Evolutionary conservation across 2,329 filamentous ascomycete species (phyloP).

Genomic region (Ceratocystis cacaofunesta): DNA sequence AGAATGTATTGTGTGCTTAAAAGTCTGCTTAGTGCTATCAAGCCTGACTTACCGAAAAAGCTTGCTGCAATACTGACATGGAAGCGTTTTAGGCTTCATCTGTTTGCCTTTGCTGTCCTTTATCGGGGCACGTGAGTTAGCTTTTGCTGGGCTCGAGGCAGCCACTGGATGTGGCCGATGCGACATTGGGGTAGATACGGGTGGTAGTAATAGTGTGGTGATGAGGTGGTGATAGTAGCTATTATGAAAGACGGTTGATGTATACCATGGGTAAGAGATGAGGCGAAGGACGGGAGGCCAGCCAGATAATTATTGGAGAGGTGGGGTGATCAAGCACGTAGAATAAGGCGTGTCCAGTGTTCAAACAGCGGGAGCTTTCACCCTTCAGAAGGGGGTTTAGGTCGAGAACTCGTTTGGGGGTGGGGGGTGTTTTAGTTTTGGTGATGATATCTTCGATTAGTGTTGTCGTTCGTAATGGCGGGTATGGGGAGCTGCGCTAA

Average conservation of each 20-base stretch:
- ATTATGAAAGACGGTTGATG: neutral
- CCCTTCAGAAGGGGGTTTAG: neutral
- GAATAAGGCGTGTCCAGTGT: neutral
- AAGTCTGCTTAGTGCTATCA: constrained; percentile 7
- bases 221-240: neutral
- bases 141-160: neutral
- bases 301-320: neutral
- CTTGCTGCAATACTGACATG: constrained; percentile 49
- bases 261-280: constrained; percentile 6
- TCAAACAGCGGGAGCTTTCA: neutral
- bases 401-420: neutral
- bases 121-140: neutral
- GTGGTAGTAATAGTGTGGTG: neutral
- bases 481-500: neutral
- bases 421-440: neutral
- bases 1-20: constrained; percentile 14
- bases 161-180: neutral
- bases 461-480: neutral
- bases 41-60: constrained; percentile 40
- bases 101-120: constrained; percentile 34
- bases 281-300: neutral
- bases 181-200: neutral
- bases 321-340: neutral
- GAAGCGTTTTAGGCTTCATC: constrained; percentile 46
- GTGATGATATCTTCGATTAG: neutral